Conservation (phyloP, 352 stramenopile genomes). For the Phytophthora kernoviae region DNA sequence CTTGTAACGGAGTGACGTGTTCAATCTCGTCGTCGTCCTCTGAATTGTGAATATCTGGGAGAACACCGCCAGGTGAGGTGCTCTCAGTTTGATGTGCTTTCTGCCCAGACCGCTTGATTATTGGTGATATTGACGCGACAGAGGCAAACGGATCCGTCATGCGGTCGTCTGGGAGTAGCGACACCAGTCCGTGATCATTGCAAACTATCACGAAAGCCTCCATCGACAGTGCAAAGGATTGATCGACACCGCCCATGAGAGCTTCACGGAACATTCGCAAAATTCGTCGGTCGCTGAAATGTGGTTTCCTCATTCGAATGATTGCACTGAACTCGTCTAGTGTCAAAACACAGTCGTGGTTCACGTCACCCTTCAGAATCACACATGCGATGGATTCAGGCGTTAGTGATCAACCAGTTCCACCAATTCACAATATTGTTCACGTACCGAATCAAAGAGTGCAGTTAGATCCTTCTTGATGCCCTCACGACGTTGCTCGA, state of each 20-base stretch:
- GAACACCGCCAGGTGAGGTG: too few relatives aligned
- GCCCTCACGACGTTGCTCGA: conserved; percentile 59
- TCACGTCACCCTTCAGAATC: conserved; percentile 57
- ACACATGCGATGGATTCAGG: neutral
- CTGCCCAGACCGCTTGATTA: neutral
- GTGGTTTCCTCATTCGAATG: conserved; percentile 52
- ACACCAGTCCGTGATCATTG: conserved; percentile 72
- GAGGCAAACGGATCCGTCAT: conserved; percentile 54
- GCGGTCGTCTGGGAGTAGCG: conserved; percentile 62
- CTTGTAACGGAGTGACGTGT: too few relatives aligned
- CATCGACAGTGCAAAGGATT: conserved; percentile 79
- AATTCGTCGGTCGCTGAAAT: conserved; percentile 72
- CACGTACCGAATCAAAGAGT: conserved; percentile 59
- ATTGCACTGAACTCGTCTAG: conserved; percentile 74
- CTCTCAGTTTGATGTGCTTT: neutral
- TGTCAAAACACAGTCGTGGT: conserved; percentile 74
- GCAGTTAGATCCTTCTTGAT: conserved; percentile 55
- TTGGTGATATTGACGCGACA: neutral
- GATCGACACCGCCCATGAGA: conserved; percentile 60
- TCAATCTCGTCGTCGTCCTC: too few relatives aligned
- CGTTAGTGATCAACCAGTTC: too few relatives aligned
- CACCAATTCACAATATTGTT: neutral
- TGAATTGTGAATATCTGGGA: too few relatives aligned
- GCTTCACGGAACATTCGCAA: conserved; percentile 82
- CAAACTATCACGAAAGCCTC: conserved; percentile 71